phyloP scores from a whole-genome alignment of 805 yeast genomes.

The Kodamaea jinghongensis region DNA sequence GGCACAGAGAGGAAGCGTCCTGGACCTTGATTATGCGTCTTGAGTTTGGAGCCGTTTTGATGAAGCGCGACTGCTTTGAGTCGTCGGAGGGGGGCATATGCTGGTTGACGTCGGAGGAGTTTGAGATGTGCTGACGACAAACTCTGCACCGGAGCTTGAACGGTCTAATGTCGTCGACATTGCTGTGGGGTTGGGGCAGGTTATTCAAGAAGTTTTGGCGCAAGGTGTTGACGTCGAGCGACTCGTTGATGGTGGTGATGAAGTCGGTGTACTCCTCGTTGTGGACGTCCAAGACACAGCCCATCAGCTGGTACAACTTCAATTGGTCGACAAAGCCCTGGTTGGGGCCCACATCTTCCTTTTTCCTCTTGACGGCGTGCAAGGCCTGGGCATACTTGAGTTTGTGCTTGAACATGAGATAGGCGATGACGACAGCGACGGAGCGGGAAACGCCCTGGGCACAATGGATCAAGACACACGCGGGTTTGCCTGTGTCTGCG shows the following conservation, averaged over 20 bases:
- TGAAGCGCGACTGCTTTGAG: constrained; percentile 64
- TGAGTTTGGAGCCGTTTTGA: constrained; percentile 60
- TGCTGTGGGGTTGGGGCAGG: constrained; percentile 1
- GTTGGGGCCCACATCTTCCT: constrained; percentile 66
- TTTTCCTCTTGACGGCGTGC: constrained; percentile 69
- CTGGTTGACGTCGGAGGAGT: constrained; percentile 54
- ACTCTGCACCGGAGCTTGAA: constrained; percentile 67
- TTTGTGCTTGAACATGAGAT: constrained; percentile 51
- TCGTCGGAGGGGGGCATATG: constrained; percentile 68
- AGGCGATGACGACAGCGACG: constrained; percentile 44
- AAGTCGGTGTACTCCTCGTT: constrained; percentile 26
- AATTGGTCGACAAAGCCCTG: constrained; percentile 72
- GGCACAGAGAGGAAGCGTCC: constrained; percentile 61
- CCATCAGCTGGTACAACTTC: constrained; percentile 49
- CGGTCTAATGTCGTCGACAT: constrained; percentile 8
- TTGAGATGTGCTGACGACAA: constrained; percentile 73
- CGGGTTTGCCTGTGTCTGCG: constrained; percentile 4
- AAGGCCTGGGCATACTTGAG: constrained; percentile 60
- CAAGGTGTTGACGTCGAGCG: constrained; percentile 38
- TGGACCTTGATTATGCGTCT: constrained; percentile 57
- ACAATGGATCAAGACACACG: constrained; percentile 45
- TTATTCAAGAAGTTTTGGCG: constrained; percentile 16
- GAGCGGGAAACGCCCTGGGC: constrained; percentile 49
- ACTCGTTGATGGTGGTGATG: constrained; percentile 22
- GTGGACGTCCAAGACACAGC: constrained; percentile 23